phyloP scores from a whole-genome alignment of 2,329 filamentous ascomycete genomes.

The Basipetospora sp. region DNA sequence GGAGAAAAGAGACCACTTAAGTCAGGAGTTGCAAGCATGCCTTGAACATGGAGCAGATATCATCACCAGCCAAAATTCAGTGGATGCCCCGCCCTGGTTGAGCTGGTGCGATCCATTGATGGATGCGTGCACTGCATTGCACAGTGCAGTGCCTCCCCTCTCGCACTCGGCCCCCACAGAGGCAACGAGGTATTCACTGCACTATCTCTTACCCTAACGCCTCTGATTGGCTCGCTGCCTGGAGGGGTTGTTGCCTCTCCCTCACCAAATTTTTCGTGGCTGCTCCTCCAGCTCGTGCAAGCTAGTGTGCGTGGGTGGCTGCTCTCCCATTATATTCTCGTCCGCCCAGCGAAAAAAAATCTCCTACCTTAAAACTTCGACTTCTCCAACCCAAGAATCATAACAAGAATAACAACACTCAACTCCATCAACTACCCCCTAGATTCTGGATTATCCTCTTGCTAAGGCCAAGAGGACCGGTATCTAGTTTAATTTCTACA shows the following conservation, averaged over 20 bases:
- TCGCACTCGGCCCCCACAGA: too few species aligned
- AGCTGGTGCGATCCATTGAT: too few species aligned
- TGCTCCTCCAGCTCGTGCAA: neutral
- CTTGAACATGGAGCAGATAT: too few species aligned
- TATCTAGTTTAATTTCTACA: conserved; percentile 7
- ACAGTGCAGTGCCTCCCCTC: too few species aligned
- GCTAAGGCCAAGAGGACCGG: conserved; percentile 7
- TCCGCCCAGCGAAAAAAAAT: conserved; percentile 5
- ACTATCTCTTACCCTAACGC: conserved; percentile 5
- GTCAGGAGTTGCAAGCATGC: too few species aligned
- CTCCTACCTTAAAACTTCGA: conserved; percentile 3
- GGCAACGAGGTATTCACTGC: conserved; percentile 3
- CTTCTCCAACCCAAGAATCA: conserved; percentile 2
- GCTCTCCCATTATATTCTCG: neutral
- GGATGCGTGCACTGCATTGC: too few species aligned
- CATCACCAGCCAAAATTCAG: too few species aligned
- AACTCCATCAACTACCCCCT: conserved; percentile 1
- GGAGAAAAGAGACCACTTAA: too few species aligned
- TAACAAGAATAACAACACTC: conserved; percentile 4
- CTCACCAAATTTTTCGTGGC: conserved; percentile 5
- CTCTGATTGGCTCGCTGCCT: conserved; percentile 3
- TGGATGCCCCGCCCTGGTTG: too few species aligned
- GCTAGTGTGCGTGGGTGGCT: too few species aligned
- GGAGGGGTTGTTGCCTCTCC: neutral
- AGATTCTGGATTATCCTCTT: conserved; percentile 7